Conservation (phyloP, 2,329 filamentous ascomycete species). For the Stylonectria norvegica region DNA sequence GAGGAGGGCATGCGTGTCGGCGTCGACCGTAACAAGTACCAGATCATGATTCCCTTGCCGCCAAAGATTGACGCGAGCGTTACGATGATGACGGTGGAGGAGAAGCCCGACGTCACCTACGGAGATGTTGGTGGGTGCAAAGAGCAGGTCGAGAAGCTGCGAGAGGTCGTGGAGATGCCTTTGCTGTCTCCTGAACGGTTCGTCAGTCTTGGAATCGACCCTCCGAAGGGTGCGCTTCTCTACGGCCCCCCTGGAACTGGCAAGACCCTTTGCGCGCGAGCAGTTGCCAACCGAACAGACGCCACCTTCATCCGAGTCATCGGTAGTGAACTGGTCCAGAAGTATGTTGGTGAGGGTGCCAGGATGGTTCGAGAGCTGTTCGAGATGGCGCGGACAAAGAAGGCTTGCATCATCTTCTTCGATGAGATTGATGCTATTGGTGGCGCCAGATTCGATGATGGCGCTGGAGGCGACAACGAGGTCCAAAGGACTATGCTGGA, state of each 20-base stretch:
- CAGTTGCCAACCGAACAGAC: slow-evolving; percentile 95
- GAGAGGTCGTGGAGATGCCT: slow-evolving; percentile 98
- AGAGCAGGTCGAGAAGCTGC: slow-evolving; percentile 98
- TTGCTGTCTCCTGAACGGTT: slow-evolving; percentile 94
- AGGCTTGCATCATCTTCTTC: slow-evolving; percentile 97
- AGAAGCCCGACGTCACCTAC: slow-evolving; percentile 98
- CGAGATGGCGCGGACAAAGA: slow-evolving; percentile 99
- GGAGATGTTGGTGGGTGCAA: slow-evolving; percentile 99
- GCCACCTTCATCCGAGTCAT: slow-evolving; percentile 99
- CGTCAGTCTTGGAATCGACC: slow-evolving; percentile 97
- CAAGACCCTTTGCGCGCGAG: slow-evolving; percentile 96
- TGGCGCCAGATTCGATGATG: slow-evolving; percentile 93
- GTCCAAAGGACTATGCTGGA: slow-evolving; percentile 98
- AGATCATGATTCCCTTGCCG: slow-evolving; percentile 92
- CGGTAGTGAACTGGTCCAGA: slow-evolving; percentile 95
- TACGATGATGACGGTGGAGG: slow-evolving; percentile 99
- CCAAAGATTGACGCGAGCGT: slow-evolving; percentile 99
- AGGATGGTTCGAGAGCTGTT: slow-evolving; percentile 98
- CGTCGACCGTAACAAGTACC: slow-evolving; percentile 98
- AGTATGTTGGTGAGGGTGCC: slow-evolving; percentile 97
- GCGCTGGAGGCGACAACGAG: slow-evolving; percentile 94
- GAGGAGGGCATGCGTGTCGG: slow-evolving; percentile 99
- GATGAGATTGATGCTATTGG: slow-evolving; percentile 97
- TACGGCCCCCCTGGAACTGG: slow-evolving; percentile 98
- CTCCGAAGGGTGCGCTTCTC: slow-evolving; percentile 92